Base-by-base conservation (phyloP, 192 early-diverging fungal species). In the Coemansia sp. region DNA sequence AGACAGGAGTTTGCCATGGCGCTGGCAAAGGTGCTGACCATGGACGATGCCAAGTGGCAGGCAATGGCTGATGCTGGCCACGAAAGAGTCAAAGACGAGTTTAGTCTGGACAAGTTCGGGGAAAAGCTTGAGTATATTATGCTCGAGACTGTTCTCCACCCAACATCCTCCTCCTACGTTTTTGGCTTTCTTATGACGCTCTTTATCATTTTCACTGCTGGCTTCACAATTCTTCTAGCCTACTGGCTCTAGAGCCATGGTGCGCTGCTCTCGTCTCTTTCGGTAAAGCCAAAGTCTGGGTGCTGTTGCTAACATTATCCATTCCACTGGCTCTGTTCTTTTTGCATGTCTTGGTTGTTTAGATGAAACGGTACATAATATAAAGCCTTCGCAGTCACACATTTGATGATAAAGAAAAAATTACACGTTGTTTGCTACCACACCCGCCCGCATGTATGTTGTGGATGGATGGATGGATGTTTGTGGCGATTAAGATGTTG, bases 11-110 rank as follows among this genome's bases (percentile, higher is more conserved):
- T 94, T 87, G 87, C 91, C 5, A 71, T 65, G 15, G 89, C 87
- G 8, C 76, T 98, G 1, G 64, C 46, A 10, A 60, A 67, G 26
- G 32, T 95, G 22, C 69, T 94, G 22, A 52, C 26, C 26, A 78
- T 73, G 15, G 68, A 69, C 43, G 68, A 68, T 13, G 60, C 22
- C n/a, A 41, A 57, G 45, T 47, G 61, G 61, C 58, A 32, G 59
- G 66, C 12, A 7, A 91, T 95, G 90, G 92, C 91, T n/a, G 75
- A 82, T 22, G 65, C 69, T 15, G 93, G 92, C 15, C 82, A 89
- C 62, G 75, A 66, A 21, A 84, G 86, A 26, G 91, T 91, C 12
- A 67, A 85, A 49, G 71, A 76, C 6, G 64, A 69, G 61, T 96
- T 95, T 78, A 85, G 88, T 0, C 72, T 92, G 41, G 77, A 76